Conservation (phyloP, 257 asterid species). For the Solanum sparsipilum region DNA sequence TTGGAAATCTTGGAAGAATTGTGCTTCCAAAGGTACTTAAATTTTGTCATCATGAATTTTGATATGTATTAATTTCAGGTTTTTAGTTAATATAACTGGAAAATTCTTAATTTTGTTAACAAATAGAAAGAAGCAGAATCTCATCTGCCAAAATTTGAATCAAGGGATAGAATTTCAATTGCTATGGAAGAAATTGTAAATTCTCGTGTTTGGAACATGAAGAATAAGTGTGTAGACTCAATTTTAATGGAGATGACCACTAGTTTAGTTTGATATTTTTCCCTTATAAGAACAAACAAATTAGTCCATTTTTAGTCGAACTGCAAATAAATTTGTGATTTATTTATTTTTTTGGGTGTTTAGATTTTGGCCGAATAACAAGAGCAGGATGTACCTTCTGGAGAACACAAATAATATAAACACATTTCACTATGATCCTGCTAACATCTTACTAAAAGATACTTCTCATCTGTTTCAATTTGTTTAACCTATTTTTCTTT, state of each 20-base stretch:
- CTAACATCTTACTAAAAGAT: background rate
- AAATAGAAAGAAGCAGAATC: constrained; percentile 80
- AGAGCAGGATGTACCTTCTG: constrained; percentile 89
- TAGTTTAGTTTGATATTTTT: background rate
- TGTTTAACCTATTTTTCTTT: too few species aligned
- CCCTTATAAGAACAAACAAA: background rate
- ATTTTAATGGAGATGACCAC: background rate
- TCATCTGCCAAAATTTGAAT: constrained; percentile 75
- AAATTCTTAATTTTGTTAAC: background rate
- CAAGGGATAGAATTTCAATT: constrained; percentile 76
- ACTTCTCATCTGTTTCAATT: too few species aligned
- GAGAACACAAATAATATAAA: constrained; percentile 68
- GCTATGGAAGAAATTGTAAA: constrained; percentile 65
- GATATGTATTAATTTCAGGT: background rate
- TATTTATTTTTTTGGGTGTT: background rate
- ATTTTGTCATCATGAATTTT: background rate
- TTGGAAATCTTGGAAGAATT: too few species aligned
- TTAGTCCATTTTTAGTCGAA: background rate
- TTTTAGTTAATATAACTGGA: background rate
- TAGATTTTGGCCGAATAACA: constrained; percentile 53
- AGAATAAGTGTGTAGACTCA: constrained; percentile 38
- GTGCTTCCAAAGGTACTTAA: constrained; percentile 55
- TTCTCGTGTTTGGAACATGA: constrained; percentile 43
- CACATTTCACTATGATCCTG: background rate
- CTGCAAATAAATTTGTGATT: constrained; percentile 13